Percentiles rank a stretch among this genome's conserved stretches.
phyloP scores from a whole-genome alignment of 75 land plant species.

The Larix kaempferi region DNA sequence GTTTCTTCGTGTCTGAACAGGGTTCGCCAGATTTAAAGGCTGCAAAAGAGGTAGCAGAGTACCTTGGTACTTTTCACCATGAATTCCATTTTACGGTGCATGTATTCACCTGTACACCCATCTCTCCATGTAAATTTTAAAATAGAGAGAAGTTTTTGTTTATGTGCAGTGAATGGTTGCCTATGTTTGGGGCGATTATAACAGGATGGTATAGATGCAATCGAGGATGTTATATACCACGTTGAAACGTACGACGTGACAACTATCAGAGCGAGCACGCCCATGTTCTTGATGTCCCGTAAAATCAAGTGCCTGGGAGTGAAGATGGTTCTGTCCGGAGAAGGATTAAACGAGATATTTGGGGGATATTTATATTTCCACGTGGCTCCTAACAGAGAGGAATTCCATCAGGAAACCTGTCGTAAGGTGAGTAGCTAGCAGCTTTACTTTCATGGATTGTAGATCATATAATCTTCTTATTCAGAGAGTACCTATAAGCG shows the following conservation, averaged over 20 bases:
- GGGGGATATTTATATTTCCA: constrained; percentile 98
- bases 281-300: constrained; percentile 97
- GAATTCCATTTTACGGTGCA: constrained; percentile 93
- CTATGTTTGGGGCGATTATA: not conserved
- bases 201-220: constrained; percentile 96
- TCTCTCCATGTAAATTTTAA: no score
- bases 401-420: constrained; percentile 86
- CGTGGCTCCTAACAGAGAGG: constrained; percentile 96
- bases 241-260: constrained; percentile 97
- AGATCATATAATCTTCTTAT: no score
- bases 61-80: constrained; percentile 86
- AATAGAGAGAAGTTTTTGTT: no score
- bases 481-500: no score
- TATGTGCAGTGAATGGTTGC: not conserved
- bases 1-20: constrained; percentile 19
- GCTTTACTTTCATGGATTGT: no score
- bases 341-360: constrained; percentile 97
- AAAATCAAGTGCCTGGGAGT: constrained; percentile 96
- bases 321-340: constrained; percentile 98
- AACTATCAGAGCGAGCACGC: constrained; percentile 96
- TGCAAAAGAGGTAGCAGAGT: constrained; percentile 89
- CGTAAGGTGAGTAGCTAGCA: constrained; percentile 55
- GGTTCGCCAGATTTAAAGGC: constrained; percentile 99
- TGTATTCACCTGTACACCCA: not conserved
- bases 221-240: constrained; percentile 95